A percentile compares a stretch with the other conserved stretches of the same genome.
Evolutionary conservation across 768 basidiomycete genomes (phyloP).

Genomic region (Boletus rubroflammeus): DNA sequence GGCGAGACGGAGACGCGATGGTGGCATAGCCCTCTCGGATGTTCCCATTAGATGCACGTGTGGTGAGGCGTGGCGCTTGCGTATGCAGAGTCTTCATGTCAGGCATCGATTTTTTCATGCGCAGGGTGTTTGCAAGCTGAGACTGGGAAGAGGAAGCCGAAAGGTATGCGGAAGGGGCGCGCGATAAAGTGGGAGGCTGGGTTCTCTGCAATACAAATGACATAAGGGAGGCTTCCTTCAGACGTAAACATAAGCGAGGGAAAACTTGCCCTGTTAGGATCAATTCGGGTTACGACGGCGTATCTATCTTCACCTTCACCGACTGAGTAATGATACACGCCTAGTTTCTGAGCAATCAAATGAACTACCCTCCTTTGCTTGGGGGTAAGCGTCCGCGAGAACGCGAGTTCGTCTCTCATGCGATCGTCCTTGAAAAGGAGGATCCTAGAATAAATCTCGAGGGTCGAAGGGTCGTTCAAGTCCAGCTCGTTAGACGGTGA

Average conservation of each 20-base stretch:
- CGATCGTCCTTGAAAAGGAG: constrained; percentile 96
- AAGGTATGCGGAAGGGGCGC: constrained; percentile 79
- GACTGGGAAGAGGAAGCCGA: constrained; percentile 46
- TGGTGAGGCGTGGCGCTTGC: constrained; percentile 72
- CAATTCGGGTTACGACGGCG: constrained; percentile 90
- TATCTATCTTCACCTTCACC: constrained; percentile 92
- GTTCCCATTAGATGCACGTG: constrained; percentile 84
- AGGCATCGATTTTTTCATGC: constrained; percentile 98
- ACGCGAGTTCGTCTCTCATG: constrained; percentile 96
- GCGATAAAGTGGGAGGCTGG: constrained; percentile 62
- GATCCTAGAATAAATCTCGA: constrained; percentile 97
- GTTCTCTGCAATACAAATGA: constrained; percentile 31
- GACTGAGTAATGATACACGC: constrained; percentile 90
- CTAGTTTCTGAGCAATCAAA: constrained; percentile 93
- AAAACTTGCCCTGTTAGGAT: constrained; percentile 71
- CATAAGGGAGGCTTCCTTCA: constrained; percentile 12
- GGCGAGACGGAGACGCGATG: constrained; percentile 77
- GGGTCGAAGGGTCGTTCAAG: constrained; percentile 89
- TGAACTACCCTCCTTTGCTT: constrained; percentile 92
- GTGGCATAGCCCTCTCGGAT: constrained; percentile 85
- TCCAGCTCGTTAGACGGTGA: constrained; percentile 73
- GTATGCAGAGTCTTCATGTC: constrained; percentile 88
- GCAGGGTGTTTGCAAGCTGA: constrained; percentile 52
- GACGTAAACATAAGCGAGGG: constrained; percentile 20
- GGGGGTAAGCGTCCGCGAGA: constrained; percentile 80